Evolutionary conservation across 345 rosid genomes (phyloP).

Genomic region (Diplotaxis tenuifolia): DNA sequence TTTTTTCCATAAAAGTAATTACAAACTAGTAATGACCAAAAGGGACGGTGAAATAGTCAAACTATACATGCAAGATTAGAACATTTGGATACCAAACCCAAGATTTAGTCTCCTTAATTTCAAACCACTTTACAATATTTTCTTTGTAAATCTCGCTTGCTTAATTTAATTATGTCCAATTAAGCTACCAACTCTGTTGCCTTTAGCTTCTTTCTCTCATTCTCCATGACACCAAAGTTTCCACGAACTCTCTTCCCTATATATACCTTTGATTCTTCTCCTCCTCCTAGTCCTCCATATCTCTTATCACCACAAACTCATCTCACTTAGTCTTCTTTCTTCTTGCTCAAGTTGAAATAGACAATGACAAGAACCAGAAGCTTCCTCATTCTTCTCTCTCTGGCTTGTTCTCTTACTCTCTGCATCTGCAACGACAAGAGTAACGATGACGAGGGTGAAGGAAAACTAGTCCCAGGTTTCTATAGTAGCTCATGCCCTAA

Average conservation of each 20-base stretch:
- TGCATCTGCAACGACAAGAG: constrained; percentile 39
- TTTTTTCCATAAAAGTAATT: neutral
- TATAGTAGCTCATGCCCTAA: constrained; percentile 69
- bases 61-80: constrained; percentile 18
- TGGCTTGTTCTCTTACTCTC: constrained; percentile 47
- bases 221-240: constrained; percentile 3
- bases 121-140: neutral
- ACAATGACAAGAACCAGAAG: constrained; percentile 40
- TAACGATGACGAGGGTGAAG: constrained; percentile 15
- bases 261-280: constrained; percentile 14
- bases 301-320: constrained; percentile 21
- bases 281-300: constrained; percentile 23
- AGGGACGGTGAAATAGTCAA: constrained; percentile 23
- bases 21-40: neutral
- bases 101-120: constrained; percentile 14
- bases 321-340: neutral
- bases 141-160: neutral
- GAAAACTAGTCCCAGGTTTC: constrained; percentile 54
- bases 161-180: neutral
- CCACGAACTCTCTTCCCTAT: constrained; percentile 22
- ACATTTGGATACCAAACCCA: constrained; percentile 19
- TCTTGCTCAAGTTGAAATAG: neutral
- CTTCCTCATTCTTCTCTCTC: constrained; percentile 39
- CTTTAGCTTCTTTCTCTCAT: constrained; percentile 12
- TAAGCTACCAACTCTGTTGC: constrained; percentile 27